phyloP scores from a whole-genome alignment of 768 basidiomycete species.

The Tulasnella sp. region DNA sequence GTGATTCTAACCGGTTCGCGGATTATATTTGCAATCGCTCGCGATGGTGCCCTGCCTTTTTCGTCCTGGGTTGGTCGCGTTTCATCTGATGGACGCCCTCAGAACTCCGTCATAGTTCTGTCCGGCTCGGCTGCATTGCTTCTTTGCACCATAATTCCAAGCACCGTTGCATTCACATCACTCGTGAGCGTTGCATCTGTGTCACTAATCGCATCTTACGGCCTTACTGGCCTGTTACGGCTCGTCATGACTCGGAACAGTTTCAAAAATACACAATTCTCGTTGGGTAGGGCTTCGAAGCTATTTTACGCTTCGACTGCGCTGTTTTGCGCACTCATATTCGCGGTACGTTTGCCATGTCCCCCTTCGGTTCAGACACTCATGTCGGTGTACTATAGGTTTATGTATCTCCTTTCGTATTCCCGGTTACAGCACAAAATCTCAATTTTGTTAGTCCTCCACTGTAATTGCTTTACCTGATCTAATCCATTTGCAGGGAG shows the following conservation, averaged over 20 bases:
- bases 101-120: slow-evolving; percentile 26
- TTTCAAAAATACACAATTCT: slow-evolving; percentile 23
- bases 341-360: slow-evolving; percentile 41
- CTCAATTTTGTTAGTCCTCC: slow-evolving; percentile 67
- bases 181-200: slow-evolving; percentile 26
- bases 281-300: slow-evolving; percentile 26
- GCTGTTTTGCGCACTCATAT: slow-evolving; percentile 58
- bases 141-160: slow-evolving; percentile 26
- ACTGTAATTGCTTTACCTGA: neutral
- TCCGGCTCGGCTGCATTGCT: slow-evolving; percentile 21
- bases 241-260: slow-evolving; percentile 23
- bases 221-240: slow-evolving; percentile 20
- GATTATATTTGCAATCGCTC: slow-evolving; percentile 27
- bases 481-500: slow-evolving; percentile 33
- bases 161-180: slow-evolving; percentile 27
- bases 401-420: slow-evolving; percentile 74
- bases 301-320: slow-evolving; percentile 54
- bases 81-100: slow-evolving; percentile 23
- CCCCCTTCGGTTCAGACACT: neutral
- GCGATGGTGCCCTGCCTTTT: slow-evolving; percentile 27
- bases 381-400: slow-evolving; percentile 32
- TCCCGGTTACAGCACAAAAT: slow-evolving; percentile 57
- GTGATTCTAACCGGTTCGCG: slow-evolving; percentile 26
- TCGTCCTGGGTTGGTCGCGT: slow-evolving; percentile 25
- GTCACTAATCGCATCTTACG: slow-evolving; percentile 24